Evolutionary conservation across 345 rosid genomes (phyloP).

Genomic region (Hibiscus tridactylites): DNA sequence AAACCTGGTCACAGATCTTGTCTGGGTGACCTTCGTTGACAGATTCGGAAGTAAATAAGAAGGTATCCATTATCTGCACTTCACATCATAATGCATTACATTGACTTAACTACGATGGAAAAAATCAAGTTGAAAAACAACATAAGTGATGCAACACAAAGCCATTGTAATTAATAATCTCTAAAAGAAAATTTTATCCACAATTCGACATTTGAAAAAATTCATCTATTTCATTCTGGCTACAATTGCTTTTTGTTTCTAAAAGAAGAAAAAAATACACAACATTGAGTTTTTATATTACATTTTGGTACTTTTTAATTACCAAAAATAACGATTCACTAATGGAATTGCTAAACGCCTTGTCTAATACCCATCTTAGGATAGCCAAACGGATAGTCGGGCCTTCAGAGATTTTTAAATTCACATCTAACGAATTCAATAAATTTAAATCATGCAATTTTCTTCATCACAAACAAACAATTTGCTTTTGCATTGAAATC

Average conservation of each 20-base stretch:
- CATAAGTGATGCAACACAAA: neutral
- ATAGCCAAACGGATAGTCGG: no score
- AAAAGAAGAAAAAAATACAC: no score
- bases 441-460: neutral
- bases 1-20: slow-evolving; percentile 77
- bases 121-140: neutral
- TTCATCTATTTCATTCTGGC: neutral
- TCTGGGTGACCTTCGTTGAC: slow-evolving; percentile 82
- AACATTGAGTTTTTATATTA: neutral
- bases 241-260: neutral
- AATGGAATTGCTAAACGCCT: no score
- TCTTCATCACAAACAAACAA: neutral
- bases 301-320: neutral
- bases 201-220: neutral
- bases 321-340: no score
- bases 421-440: neutral
- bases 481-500: neutral
- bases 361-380: no score
- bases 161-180: neutral
- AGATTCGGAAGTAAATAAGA: slow-evolving; percentile 73
- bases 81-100: slow-evolving; percentile 4
- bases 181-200: neutral
- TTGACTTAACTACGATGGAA: neutral
- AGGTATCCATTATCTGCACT: slow-evolving; percentile 51
- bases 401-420: no score